Percentiles rank a stretch among this genome's conserved stretches.
Evolutionary conservation across 129 eudicot genomes (phyloP).

Genomic region (Artemisia annua): DNA sequence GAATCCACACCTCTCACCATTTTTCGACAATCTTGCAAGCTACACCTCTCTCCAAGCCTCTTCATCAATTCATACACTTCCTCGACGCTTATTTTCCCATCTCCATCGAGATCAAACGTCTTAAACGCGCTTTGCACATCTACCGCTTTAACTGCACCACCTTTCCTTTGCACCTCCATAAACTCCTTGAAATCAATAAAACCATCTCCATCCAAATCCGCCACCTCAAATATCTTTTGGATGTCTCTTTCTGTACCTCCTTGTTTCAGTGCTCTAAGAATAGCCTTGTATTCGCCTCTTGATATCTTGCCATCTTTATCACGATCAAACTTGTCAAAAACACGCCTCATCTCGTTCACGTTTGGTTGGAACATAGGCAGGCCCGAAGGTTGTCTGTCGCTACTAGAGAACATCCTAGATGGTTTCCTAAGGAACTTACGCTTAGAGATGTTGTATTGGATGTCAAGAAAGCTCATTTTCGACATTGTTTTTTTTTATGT

Average conservation of each 20-base stretch:
- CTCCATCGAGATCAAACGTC: conserved; percentile 69
- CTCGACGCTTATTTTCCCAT: conserved; percentile 74
- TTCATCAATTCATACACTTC: conserved; percentile 64
- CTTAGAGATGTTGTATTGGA: conserved; percentile 68
- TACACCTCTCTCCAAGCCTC: conserved; percentile 84
- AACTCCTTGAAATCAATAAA: conserved; percentile 82
- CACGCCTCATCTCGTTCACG: conserved; percentile 52
- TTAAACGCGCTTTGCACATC: conserved; percentile 73
- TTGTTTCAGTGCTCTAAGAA: conserved; percentile 61
- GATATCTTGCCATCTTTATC: conserved; percentile 90
- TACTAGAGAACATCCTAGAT: conserved; percentile 52
- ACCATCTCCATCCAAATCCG: conserved; percentile 76
- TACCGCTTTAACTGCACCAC: conserved; percentile 60
- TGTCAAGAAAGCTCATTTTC: conserved; percentile 59
- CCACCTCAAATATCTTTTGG: conserved; percentile 80
- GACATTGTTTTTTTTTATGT: conserved; percentile 43
- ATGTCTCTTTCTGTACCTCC: conserved; percentile 52
- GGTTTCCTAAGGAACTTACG: conserved; percentile 59
- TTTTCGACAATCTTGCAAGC: conserved; percentile 62
- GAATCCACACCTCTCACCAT: conserved; percentile 87
- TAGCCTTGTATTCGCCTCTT: conserved; percentile 65
- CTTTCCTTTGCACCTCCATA: conserved; percentile 76
- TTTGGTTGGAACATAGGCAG: conserved; percentile 55
- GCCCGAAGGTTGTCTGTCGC: conserved; percentile 50
- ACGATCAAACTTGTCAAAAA: conserved; percentile 71